These are phyloP conservation scores for Haplographium delicatum DNA, from an alignment of 495 filamentous ascomycete genomes.

Conservation along the genomic window DNA sequence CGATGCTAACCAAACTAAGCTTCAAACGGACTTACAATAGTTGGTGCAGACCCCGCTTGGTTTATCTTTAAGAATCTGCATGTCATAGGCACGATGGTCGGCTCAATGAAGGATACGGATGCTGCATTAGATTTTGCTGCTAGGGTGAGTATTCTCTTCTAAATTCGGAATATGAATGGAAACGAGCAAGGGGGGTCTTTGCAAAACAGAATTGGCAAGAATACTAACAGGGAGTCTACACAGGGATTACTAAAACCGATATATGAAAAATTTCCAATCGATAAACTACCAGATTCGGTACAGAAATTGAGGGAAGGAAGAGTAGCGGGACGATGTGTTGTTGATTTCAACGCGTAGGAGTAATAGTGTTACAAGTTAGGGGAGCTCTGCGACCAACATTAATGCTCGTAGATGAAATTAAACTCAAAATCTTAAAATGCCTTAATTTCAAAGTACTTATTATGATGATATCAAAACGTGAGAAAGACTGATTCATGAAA, in stretches of 20 bases:
- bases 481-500: no score
- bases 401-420: no score
- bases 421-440: no score
- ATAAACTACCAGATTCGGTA: conserved; percentile 8
- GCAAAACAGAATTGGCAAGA: no score
- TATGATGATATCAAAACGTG: no score
- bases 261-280: conserved; percentile 3
- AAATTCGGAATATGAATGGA: not conserved
- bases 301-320: conserved; percentile 15
- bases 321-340: conserved; percentile 14
- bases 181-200: no score
- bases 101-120: conserved; percentile 13
- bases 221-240: not conserved
- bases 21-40: conserved; percentile 8
- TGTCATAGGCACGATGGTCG: conserved; percentile 14
- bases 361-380: no score
- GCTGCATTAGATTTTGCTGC: conserved; percentile 17
- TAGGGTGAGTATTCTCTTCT: not conserved
- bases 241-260: conserved; percentile 11
- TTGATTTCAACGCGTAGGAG: conserved; percentile 17
- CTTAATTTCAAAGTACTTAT: no score
- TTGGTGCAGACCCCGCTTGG: conserved; percentile 6
- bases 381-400: no score
- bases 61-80: conserved; percentile 13
- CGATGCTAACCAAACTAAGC: not conserved